Base-by-base conservation (phyloP, 805 yeast genomes). In the Metschnikowia chrysomelidarum region DNA sequence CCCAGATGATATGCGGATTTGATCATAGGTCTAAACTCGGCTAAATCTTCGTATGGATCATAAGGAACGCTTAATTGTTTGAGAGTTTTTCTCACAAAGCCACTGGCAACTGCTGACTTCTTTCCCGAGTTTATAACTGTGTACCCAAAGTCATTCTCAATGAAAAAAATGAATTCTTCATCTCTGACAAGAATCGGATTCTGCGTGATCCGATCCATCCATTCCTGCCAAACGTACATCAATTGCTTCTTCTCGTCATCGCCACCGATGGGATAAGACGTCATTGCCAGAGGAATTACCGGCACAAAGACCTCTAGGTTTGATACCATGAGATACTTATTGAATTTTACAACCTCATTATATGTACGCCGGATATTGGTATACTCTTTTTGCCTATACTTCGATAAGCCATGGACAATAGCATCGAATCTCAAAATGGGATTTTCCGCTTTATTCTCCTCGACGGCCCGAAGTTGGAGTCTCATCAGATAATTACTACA, bases 221-320 rank as follows among this genome's bases (percentile, higher is more conserved):
- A 93, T 43, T 70, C 75, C 58, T 91, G 98, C 62, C 89, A 72
- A 30, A 75, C 73, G 11, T 49, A 48, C 30, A 71, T 62, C 25
- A 87, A 67, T 36, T 77, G 76, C 34, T 67, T 65, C 32, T 70
- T 71, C 51, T 87, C 95, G 44, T 91, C 97, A 19, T 83, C 83
- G 28, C 89, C 85, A 34, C 85, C 85, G n/a, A 78, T 67, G 17
- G 95, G 95, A 53, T 80, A 89, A 13, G 88, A 73, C 1, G 95
- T 83, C 5, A 68, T 72, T 1, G 93, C 68, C 14, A 69, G 64
- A 0, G 98, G 97, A 26, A 93, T 67, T 5, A 94, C 80, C 0
- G 98, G 97, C 4, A 93, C 88, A 61, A 91, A 88, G 37, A 93
- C 89, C 57, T 93, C 98, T 20, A 91, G 81, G 51, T 88, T 83